Percentiles rank a stretch among this genome's conserved stretches.
Conservation (phyloP, 2,329 filamentous ascomycete species). For the Lecanoromycetidae sp. region DNA sequence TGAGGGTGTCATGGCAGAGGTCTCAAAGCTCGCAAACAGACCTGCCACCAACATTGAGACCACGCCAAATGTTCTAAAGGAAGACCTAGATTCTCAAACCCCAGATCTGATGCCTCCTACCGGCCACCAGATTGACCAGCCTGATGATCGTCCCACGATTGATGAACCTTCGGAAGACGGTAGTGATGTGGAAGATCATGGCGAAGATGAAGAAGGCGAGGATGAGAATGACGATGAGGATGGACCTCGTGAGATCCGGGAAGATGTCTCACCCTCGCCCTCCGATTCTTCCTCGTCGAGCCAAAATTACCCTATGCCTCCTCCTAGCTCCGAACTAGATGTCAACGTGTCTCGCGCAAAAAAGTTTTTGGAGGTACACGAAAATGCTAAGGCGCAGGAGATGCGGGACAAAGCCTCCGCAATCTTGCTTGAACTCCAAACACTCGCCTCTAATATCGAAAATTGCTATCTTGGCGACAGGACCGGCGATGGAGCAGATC, state of each 20-base stretch:
- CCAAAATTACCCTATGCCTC: slow-evolving; percentile 28
- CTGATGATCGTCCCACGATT: slow-evolving; percentile 23
- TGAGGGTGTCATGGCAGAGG: slow-evolving; percentile 88
- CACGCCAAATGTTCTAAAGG: slow-evolving; percentile 19
- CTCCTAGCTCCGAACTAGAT: slow-evolving; percentile 43
- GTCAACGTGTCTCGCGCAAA: slow-evolving; percentile 66
- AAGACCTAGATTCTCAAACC: neutral
- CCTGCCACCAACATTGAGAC: slow-evolving; percentile 18
- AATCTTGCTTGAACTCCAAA: slow-evolving; percentile 62
- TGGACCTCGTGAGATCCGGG: slow-evolving; percentile 42
- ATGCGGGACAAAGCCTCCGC: slow-evolving; percentile 68
- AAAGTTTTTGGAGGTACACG: slow-evolving; percentile 72
- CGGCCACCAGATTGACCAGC: slow-evolving; percentile 28
- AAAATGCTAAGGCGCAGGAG: slow-evolving; percentile 58
- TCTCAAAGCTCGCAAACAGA: slow-evolving; percentile 59
- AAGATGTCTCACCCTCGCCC: slow-evolving; percentile 55
- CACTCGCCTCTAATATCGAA: slow-evolving; percentile 59
- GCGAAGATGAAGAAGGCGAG: slow-evolving; percentile 31
- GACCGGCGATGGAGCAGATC: slow-evolving; percentile 41
- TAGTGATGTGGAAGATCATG: slow-evolving; percentile 35
- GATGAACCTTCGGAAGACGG: slow-evolving; percentile 43
- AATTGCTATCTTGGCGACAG: slow-evolving; percentile 48
- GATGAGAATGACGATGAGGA: slow-evolving; percentile 38
- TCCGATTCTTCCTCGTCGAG: slow-evolving; percentile 48
- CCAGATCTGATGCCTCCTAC: slow-evolving; percentile 22